phyloP scores from a whole-genome alignment of 331 rosid species.

The Pyracantha coccinea region DNA sequence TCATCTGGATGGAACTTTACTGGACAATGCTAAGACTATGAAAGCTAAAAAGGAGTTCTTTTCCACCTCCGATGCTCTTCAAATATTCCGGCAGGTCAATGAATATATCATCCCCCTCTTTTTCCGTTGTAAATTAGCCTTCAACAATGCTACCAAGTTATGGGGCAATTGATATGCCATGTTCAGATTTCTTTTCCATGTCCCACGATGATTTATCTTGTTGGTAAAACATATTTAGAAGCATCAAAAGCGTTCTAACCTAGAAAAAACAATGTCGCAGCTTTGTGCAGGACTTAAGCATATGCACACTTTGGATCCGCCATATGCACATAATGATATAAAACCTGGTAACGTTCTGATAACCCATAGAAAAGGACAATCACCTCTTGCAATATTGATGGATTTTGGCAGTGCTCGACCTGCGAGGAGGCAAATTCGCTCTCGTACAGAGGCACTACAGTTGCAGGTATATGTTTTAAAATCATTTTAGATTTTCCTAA shows the following conservation, averaged over 20 bases:
- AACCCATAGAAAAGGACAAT: conserved; percentile 64
- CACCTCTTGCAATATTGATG: conserved; percentile 91
- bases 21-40: conserved; percentile 79
- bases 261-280: conserved; percentile 40
- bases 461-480: conserved; percentile 54
- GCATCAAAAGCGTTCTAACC: conserved; percentile 21
- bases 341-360: conserved; percentile 92
- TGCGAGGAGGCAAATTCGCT: conserved; percentile 64
- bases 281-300: conserved; percentile 93
- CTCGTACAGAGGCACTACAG: conserved; percentile 85
- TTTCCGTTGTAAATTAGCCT: not conserved
- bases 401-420: conserved; percentile 97
- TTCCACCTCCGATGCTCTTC: conserved; percentile 82
- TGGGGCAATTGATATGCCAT: not conserved
- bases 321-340: conserved; percentile 94
- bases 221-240: not conserved
- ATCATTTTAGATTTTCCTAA: not conserved
- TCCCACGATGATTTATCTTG: not conserved
- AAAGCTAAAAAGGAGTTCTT: conserved; percentile 65
- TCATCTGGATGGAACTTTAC: conserved; percentile 94
- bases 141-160: not conserved
- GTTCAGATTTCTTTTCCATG: not conserved
- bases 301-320: conserved; percentile 85
- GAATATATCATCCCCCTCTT: not conserved
- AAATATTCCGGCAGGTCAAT: conserved; percentile 79